Evolutionary conservation across 208 protist genomes (phyloP).

Genomic region (Leishmania turanica): DNA sequence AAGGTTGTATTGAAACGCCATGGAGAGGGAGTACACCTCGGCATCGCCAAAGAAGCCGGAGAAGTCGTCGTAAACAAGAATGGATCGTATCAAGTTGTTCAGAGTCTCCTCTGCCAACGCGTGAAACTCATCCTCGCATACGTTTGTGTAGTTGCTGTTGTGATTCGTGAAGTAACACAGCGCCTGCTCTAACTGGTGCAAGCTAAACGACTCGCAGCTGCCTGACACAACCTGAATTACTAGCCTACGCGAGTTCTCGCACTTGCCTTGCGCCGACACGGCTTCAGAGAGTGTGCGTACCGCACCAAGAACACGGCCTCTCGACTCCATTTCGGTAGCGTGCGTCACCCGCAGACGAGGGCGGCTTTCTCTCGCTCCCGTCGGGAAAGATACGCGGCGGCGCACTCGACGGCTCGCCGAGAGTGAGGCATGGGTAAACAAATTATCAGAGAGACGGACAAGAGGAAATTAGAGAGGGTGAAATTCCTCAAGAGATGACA

Average conservation of each 20-base stretch:
- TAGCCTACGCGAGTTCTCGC: slow-evolving; percentile 34
- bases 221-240: slow-evolving; percentile 43
- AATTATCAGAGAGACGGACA: too few relatives aligned
- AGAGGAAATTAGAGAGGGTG: background rate
- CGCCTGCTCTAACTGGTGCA: slow-evolving; percentile 63
- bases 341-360: background rate
- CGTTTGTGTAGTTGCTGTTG: slow-evolving; percentile 83
- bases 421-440: slow-evolving; percentile 5
- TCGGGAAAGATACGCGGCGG: background rate
- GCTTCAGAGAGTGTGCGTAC: slow-evolving; percentile 64
- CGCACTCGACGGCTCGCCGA: background rate
- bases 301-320: slow-evolving; percentile 72
- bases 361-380: background rate
- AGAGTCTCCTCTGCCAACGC: slow-evolving; percentile 77
- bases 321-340: slow-evolving; percentile 16
- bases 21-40: slow-evolving; percentile 76
- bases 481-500: background rate
- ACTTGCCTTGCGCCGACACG: slow-evolving; percentile 35
- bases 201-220: slow-evolving; percentile 38
- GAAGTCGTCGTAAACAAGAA: slow-evolving; percentile 86
- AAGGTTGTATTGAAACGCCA: slow-evolving; percentile 86
- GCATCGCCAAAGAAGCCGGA: slow-evolving; percentile 68
- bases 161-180: slow-evolving; percentile 74
- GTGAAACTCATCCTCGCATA: slow-evolving; percentile 69
- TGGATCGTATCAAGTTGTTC: slow-evolving; percentile 83